A percentile compares a stretch with the other conserved stretches of the same genome.
Evolutionary conservation across 805 yeast species (phyloP).

Genomic region (Yarrowia divulgata): DNA sequence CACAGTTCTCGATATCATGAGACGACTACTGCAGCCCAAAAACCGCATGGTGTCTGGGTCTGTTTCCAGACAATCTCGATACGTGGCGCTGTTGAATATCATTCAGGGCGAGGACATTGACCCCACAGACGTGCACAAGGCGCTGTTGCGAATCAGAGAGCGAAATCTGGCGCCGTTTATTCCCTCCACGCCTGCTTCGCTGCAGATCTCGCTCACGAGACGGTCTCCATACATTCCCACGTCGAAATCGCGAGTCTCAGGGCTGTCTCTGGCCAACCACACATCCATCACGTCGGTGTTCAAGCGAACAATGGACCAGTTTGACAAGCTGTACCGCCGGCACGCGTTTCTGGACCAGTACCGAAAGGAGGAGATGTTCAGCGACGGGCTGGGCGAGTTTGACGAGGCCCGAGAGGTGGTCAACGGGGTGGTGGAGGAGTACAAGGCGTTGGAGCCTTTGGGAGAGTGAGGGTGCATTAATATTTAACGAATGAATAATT

Average conservation of each 20-base stretch:
- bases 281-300: slow-evolving; percentile 75
- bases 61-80: slow-evolving; percentile 57
- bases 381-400: slow-evolving; percentile 65
- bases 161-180: slow-evolving; percentile 67
- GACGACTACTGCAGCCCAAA: slow-evolving; percentile 81
- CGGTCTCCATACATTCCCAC: slow-evolving; percentile 64
- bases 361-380: slow-evolving; percentile 56
- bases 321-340: slow-evolving; percentile 77
- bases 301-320: slow-evolving; percentile 72
- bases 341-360: slow-evolving; percentile 87
- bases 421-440: slow-evolving; percentile 76
- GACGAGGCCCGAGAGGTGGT: slow-evolving; percentile 80
- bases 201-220: slow-evolving; percentile 78
- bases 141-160: slow-evolving; percentile 53
- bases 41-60: slow-evolving; percentile 69
- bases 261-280: slow-evolving; percentile 83
- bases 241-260: slow-evolving; percentile 64
- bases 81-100: slow-evolving; percentile 74
- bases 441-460: slow-evolving; percentile 56
- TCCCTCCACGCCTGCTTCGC: slow-evolving; percentile 83
- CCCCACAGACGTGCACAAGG: slow-evolving; percentile 67
- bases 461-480: neutral
- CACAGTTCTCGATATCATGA: slow-evolving; percentile 82
- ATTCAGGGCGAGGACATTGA: slow-evolving; percentile 67
- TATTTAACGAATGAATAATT: too few species aligned